phyloP scores from a whole-genome alignment of 495 filamentous ascomycete species.

The Hypoxylon intermedium region DNA sequence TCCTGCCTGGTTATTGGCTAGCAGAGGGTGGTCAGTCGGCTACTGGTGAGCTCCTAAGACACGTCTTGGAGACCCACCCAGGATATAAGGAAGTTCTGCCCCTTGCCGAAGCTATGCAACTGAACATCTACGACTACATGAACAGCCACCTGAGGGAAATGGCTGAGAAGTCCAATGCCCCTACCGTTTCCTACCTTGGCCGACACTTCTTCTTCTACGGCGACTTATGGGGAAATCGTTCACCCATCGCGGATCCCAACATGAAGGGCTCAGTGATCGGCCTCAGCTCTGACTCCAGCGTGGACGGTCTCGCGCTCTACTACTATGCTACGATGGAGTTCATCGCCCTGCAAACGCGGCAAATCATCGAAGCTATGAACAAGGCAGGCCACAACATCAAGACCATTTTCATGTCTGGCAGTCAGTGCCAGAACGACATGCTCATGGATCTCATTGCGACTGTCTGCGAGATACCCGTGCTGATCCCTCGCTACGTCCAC shows the following conservation, averaged over 20 bases:
- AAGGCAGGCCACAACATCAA: constrained; percentile 78
- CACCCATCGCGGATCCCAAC: constrained; percentile 85
- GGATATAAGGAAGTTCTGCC: constrained; percentile 79
- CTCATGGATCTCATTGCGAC: constrained; percentile 90
- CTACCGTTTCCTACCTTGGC: constrained; percentile 79
- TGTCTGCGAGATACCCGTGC: constrained; percentile 86
- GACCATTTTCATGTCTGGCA: constrained; percentile 98
- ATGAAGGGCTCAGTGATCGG: constrained; percentile 92
- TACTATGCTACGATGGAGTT: constrained; percentile 97
- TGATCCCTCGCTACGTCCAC: constrained; percentile 89
- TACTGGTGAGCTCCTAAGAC: constrained; percentile 90
- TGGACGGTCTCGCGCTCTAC: constrained; percentile 84
- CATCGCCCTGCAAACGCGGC: constrained; percentile 92
- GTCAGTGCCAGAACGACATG: constrained; percentile 93
- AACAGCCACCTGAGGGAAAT: constrained; percentile 86
- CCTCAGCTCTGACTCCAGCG: constrained; percentile 79
- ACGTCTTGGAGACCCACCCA: constrained; percentile 91
- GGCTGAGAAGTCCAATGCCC: constrained; percentile 68
- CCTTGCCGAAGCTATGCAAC: constrained; percentile 75
- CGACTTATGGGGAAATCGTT: constrained; percentile 97
- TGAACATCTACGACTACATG: constrained; percentile 91
- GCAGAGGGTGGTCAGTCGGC: constrained; percentile 96
- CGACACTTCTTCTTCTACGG: constrained; percentile 98
- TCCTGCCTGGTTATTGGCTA: constrained; percentile 91
- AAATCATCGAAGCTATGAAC: constrained; percentile 96